These are phyloP conservation scores for Aspergillus sp. DNA, from an alignment of 2,329 filamentous ascomycete species.

Conservation along the genomic window DNA sequence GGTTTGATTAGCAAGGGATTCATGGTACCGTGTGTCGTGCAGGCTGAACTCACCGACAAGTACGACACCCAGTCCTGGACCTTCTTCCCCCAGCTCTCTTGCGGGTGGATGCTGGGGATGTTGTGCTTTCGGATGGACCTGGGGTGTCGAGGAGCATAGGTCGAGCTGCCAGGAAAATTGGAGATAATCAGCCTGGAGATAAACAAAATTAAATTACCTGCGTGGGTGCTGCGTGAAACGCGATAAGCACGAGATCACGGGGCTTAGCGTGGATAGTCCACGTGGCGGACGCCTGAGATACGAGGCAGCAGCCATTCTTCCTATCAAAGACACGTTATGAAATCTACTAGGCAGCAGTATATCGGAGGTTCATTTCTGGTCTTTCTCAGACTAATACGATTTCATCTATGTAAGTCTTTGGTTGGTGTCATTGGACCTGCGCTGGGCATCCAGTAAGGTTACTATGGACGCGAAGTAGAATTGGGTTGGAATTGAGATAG, in stretches of 20 bases:
- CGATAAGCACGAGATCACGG: not conserved
- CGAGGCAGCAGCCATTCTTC: not conserved
- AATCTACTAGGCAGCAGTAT: too few relatives aligned
- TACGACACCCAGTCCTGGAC: constrained; percentile 2
- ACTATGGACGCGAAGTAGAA: too few relatives aligned
- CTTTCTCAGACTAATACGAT: too few relatives aligned
- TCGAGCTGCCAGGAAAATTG: not conserved
- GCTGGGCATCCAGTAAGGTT: too few relatives aligned
- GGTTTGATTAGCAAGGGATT: not conserved
- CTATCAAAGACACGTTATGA: too few relatives aligned
- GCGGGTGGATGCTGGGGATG: not conserved
- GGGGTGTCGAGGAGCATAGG: not conserved
- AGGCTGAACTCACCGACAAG: not conserved
- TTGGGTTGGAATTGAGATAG: too few relatives aligned
- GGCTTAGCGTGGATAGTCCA: not conserved
- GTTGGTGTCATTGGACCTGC: too few relatives aligned
- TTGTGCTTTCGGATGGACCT: not conserved
- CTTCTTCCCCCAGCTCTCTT: not conserved
- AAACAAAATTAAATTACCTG: not conserved
- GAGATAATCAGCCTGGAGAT: not conserved
- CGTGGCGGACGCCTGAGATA: not conserved
- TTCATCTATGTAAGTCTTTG: too few relatives aligned
- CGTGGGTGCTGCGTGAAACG: not conserved
- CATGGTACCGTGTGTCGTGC: too few relatives aligned
- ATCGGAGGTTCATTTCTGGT: too few relatives aligned